Percentiles rank a stretch among this genome's conserved stretches.
Conservation (phyloP, 2,329 filamentous ascomycete species). For the Arthrobotrys pseudoclavata region DNA sequence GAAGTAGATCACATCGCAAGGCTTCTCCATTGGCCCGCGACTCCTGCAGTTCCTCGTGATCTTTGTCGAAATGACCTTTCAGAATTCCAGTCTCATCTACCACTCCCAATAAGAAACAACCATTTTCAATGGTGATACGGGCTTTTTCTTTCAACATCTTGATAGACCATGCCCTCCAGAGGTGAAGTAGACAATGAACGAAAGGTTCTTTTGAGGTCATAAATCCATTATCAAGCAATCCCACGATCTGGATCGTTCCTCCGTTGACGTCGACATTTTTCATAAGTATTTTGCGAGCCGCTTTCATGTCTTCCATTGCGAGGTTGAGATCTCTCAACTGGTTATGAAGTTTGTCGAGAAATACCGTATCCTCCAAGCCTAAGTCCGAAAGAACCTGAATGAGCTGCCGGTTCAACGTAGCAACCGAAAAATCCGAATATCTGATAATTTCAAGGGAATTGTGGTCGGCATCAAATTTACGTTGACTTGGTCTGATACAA, state of each 20-base stretch:
- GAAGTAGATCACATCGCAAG: slow-evolving; percentile 71
- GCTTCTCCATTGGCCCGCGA: slow-evolving; percentile 65
- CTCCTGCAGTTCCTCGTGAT: slow-evolving; percentile 64
- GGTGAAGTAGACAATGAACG: slow-evolving; percentile 79
- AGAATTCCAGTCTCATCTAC: slow-evolving; percentile 86
- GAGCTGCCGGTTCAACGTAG: slow-evolving; percentile 88
- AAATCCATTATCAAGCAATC: slow-evolving; percentile 84
- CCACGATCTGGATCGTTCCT: slow-evolving; percentile 79
- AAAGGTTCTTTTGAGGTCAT: slow-evolving; percentile 83
- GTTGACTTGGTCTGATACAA: slow-evolving; percentile 84
- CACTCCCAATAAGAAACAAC: slow-evolving; percentile 88
- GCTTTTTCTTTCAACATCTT: slow-evolving; percentile 95
- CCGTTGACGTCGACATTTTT: slow-evolving; percentile 88
- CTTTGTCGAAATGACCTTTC: slow-evolving; percentile 76
- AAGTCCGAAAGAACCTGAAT: slow-evolving; percentile 86
- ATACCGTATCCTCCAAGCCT: slow-evolving; percentile 77
- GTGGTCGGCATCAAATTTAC: slow-evolving; percentile 82
- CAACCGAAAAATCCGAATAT: slow-evolving; percentile 80
- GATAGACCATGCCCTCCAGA: slow-evolving; percentile 91
- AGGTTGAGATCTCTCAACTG: slow-evolving; percentile 78
- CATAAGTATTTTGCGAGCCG: slow-evolving; percentile 77
- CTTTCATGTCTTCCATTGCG: slow-evolving; percentile 76
- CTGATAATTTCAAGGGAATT: slow-evolving; percentile 87
- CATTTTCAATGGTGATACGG: slow-evolving; percentile 82
- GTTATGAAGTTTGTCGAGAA: slow-evolving; percentile 75